Evolutionary conservation across 192 early-diverging fungal species (phyloP).

Genomic region (Rhizophagus clarus): DNA sequence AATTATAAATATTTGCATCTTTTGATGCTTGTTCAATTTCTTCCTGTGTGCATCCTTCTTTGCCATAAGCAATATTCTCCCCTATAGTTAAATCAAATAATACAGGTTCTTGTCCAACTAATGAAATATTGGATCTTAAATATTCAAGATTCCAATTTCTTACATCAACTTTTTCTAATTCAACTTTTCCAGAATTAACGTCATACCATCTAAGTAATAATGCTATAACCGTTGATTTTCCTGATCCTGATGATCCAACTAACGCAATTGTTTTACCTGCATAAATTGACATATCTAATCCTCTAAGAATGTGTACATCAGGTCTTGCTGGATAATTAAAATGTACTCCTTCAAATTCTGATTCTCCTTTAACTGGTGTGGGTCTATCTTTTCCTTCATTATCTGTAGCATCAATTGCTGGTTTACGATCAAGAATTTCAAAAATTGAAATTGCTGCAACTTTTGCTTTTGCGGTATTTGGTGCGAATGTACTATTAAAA

Average conservation of each 20-base stretch:
- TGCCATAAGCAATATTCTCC: slow-evolving; percentile 84
- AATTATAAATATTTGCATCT: slow-evolving; percentile 65
- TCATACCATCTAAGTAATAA: slow-evolving; percentile 85
- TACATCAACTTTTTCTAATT: slow-evolving; percentile 62
- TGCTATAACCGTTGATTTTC: slow-evolving; percentile 70
- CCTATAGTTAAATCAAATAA: slow-evolving; percentile 83
- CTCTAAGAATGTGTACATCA: slow-evolving; percentile 59
- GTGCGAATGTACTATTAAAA: slow-evolving; percentile 56
- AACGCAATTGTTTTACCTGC: slow-evolving; percentile 80
- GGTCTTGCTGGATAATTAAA: slow-evolving; percentile 77
- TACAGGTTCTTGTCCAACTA: slow-evolving; percentile 91
- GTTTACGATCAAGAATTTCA: slow-evolving; percentile 66
- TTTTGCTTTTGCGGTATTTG: slow-evolving; percentile 73
- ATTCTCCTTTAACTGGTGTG: slow-evolving; percentile 45
- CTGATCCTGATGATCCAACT: slow-evolving; percentile 85
- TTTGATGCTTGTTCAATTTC: slow-evolving; percentile 58
- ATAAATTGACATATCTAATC: slow-evolving; percentile 48
- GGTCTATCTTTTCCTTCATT: slow-evolving; percentile 40
- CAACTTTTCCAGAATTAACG: slow-evolving; percentile 56
- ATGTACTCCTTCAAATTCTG: slow-evolving; percentile 55
- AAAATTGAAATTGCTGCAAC: slow-evolving; percentile 70
- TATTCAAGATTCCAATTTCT: slow-evolving; percentile 60
- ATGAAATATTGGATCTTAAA: slow-evolving; percentile 70
- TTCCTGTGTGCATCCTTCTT: slow-evolving; percentile 43
- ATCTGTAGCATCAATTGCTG: slow-evolving; percentile 63